A percentile compares a stretch with the other conserved stretches of the same genome.
Conservation (phyloP, 169 alveolate species). For the Cryptosporidium parvum region DNA sequence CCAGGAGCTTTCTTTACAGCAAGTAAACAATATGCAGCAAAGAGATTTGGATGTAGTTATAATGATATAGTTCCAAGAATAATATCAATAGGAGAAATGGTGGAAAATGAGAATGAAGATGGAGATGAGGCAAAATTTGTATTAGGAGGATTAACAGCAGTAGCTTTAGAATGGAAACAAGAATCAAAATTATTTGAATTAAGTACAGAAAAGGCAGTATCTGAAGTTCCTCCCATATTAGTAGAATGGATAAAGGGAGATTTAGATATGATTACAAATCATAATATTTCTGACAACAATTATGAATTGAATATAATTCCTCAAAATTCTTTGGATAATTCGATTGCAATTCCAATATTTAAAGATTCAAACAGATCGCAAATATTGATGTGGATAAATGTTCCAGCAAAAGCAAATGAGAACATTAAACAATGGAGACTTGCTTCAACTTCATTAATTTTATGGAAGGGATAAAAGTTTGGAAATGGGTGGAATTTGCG, state of each 20-base stretch:
- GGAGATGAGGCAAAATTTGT: constrained; percentile 29
- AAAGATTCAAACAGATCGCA: constrained; percentile 31
- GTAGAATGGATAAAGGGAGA: constrained; percentile 39
- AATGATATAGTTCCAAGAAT: constrained; percentile 54
- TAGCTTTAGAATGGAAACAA: constrained; percentile 41
- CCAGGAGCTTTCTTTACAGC: constrained; percentile 66
- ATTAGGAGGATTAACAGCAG: constrained; percentile 40
- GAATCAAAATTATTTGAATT: constrained; percentile 41
- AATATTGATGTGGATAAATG: constrained; percentile 48
- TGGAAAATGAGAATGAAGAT: neutral
- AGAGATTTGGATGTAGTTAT: constrained; percentile 22
- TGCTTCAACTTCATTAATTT: constrained; percentile 28
- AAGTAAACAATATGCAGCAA: constrained; percentile 51
- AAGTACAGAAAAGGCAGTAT: constrained; percentile 35
- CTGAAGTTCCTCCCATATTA: constrained; percentile 23
- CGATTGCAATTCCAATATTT: constrained; percentile 34
- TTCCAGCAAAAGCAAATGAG: constrained; percentile 23
- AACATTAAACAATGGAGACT: constrained; percentile 59
- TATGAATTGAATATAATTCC: constrained; percentile 44
- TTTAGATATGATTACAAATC: neutral
- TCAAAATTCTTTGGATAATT: constrained; percentile 26
- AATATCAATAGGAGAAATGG: constrained; percentile 8
- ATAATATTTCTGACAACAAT: constrained; percentile 30
- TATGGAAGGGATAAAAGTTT: constrained; percentile 26
- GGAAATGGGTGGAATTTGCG: no score